Evolutionary conservation across 768 basidiomycete species (phyloP), one percentile per base, ranked within the genome.

Genomic region (Agaricus sinodeliciosus): DNA sequence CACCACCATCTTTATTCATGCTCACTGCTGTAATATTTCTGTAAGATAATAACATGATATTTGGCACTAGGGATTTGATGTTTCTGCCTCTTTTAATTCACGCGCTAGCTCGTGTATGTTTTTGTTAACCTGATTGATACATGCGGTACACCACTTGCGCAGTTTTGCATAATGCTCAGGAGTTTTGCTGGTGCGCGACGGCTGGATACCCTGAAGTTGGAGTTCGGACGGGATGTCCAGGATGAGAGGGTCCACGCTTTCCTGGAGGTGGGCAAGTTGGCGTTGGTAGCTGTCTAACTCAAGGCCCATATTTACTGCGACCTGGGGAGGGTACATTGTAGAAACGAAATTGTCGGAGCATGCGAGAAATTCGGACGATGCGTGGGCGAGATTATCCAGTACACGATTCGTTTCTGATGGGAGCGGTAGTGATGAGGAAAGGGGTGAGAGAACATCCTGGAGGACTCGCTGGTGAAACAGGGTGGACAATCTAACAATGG

Each of bases 321-420:
- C 73, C 60, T 90, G 87, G 4, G 85, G 84, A 0, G 77, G 56
- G 62, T 90, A 86, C 37, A 87, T 67, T 2, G 81, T 68, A n/a
- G 84, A 74, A 18, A 84, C 75, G 49, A 89, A 69, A 37, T 90
- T 84, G 62, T 90, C 88, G 3, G 78, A 73, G 3, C 77, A 72
- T 44, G 73, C 63, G 15, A 84, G 71, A 18, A 87, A 71, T 6
- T 65, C 60, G 27, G 76, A 69, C 2, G 86, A 89, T 8, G 68
- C 68, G 2, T 62, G 36, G 13, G 77, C 72, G 4, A 90, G 69
- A 18, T 59, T 49, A 60, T 87, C 85, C n/a, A 86, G 67, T 16
- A 64, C 58, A 1, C 64, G 41, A 13, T 71, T 59, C 58, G 57
- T 51, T 55, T 56, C 51, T 27, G 28, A 48, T 18, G 55, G 16